A percentile compares a stretch with the other conserved stretches of the same genome.
Evolutionary conservation across 306 rosid species (phyloP).

Genomic region (Comarum palustre): DNA sequence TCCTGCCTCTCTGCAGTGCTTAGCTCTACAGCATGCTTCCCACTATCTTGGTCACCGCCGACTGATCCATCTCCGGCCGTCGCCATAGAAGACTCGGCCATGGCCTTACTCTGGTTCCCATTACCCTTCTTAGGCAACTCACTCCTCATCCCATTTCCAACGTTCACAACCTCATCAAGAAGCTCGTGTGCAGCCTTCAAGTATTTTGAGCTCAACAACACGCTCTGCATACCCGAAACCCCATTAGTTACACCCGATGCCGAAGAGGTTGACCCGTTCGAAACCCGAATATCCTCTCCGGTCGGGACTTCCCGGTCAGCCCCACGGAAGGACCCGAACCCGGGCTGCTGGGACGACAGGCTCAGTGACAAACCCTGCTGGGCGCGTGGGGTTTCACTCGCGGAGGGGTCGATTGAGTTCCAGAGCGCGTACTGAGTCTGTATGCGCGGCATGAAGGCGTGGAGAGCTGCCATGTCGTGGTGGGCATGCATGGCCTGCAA

Average conservation of each 20-base stretch:
- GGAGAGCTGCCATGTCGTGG: constrained; percentile 64
- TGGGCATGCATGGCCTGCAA: constrained; percentile 45
- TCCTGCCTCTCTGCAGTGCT: constrained; percentile 90
- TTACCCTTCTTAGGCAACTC: constrained; percentile 42
- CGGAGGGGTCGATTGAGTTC: constrained; percentile 55
- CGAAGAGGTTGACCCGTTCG: constrained; percentile 60
- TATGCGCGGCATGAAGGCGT: constrained; percentile 70
- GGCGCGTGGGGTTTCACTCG: constrained; percentile 74
- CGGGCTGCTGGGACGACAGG: constrained; percentile 67
- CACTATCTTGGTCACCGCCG: constrained; percentile 43
- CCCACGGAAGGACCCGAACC: constrained; percentile 52
- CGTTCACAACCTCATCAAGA: constrained; percentile 79
- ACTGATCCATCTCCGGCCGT: constrained; percentile 50
- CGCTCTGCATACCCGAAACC: constrained; percentile 73
- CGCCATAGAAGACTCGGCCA: constrained; percentile 51
- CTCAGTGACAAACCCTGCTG: constrained; percentile 69
- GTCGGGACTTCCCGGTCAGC: constrained; percentile 42
- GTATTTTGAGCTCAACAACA: constrained; percentile 73
- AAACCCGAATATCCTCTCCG: constrained; percentile 53
- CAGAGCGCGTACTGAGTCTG: constrained; percentile 67
- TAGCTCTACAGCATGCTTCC: constrained; percentile 53
- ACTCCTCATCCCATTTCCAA: constrained; percentile 50
- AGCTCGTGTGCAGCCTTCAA: constrained; percentile 87
- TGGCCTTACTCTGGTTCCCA: constrained; percentile 37
- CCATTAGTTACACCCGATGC: constrained; percentile 64